Conservation (phyloP, 2,329 filamentous ascomycete genomes). For the Diaporthe vaccinii region DNA sequence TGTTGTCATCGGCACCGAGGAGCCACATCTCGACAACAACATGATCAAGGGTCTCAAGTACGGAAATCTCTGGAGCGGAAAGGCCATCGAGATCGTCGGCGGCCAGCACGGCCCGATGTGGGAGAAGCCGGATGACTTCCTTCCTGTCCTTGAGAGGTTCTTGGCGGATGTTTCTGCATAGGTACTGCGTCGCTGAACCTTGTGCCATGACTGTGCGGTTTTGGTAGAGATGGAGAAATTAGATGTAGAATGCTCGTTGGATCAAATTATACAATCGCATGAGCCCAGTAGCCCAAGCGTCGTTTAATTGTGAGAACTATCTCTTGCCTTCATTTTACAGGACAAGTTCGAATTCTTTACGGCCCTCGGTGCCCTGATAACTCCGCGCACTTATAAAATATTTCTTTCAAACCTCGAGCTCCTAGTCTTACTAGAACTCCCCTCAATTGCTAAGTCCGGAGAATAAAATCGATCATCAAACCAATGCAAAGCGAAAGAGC, state of each 20-base stretch:
- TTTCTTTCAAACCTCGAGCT: too few species aligned
- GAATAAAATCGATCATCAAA: too few species aligned
- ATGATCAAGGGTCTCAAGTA: slow-evolving; percentile 1
- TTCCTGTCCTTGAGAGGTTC: background rate
- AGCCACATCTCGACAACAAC: background rate
- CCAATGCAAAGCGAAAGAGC: too few species aligned
- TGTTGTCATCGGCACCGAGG: background rate
- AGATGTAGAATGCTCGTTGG: background rate
- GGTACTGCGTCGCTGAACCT: background rate
- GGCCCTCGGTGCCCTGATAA: too few species aligned
- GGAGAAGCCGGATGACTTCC: background rate
- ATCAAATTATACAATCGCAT: background rate
- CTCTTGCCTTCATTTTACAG: background rate
- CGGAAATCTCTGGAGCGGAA: background rate
- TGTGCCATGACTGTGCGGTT: background rate
- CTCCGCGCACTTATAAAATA: too few species aligned
- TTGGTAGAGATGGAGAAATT: background rate
- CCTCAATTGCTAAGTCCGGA: too few species aligned
- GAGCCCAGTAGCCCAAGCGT: background rate
- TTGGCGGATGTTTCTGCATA: background rate
- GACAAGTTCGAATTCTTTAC: too few species aligned
- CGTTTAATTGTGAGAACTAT: background rate
- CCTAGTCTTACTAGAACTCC: too few species aligned
- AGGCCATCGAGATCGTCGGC: background rate
- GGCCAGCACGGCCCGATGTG: background rate